Conservation (phyloP, 2,329 filamentous ascomycete species). For the Gaeumannomyces tritici region DNA sequence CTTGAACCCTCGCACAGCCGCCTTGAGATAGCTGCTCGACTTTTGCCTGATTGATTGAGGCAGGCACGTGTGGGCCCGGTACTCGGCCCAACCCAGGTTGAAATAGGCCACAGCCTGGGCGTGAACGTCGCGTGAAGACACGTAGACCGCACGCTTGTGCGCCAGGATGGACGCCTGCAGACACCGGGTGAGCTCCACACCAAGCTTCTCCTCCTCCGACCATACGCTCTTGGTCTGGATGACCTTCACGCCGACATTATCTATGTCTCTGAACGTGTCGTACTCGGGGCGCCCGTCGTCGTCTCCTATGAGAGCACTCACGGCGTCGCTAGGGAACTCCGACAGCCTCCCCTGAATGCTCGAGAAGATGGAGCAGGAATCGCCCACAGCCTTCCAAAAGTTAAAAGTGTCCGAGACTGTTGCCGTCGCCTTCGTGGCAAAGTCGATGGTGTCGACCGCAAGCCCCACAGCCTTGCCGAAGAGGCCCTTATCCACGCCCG, state of each 20-base stretch:
- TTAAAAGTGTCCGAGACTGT: slow-evolving; percentile 70
- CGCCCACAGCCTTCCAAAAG: slow-evolving; percentile 86
- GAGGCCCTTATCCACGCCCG: slow-evolving; percentile 69
- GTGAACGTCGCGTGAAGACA: slow-evolving; percentile 64
- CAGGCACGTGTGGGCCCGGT: slow-evolving; percentile 65
- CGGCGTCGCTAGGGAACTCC: slow-evolving; percentile 49
- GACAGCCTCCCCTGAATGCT: slow-evolving; percentile 59
- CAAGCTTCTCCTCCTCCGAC: slow-evolving; percentile 35
- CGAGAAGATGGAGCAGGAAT: slow-evolving; percentile 78
- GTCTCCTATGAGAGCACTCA: slow-evolving; percentile 45
- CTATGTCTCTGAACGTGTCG: slow-evolving; percentile 56
- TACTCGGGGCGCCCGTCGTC: slow-evolving; percentile 36
- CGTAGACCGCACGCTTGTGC: slow-evolving; percentile 76
- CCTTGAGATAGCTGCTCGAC: slow-evolving; percentile 61
- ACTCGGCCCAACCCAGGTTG: slow-evolving; percentile 91
- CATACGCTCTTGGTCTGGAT: slow-evolving; percentile 33
- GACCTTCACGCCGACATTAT: slow-evolving; percentile 45
- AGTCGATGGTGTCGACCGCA: slow-evolving; percentile 58
- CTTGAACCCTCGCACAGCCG: slow-evolving; percentile 86
- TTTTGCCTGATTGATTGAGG: slow-evolving; percentile 42
- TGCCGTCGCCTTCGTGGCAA: slow-evolving; percentile 52
- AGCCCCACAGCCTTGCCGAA: slow-evolving; percentile 75
- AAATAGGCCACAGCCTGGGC: slow-evolving; percentile 95
- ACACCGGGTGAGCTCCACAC: slow-evolving; percentile 44
- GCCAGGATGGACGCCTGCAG: slow-evolving; percentile 69